Percentiles rank a stretch among this genome's conserved stretches.
phyloP scores from a whole-genome alignment of 441 rosid species.

The Populus hybrid region DNA sequence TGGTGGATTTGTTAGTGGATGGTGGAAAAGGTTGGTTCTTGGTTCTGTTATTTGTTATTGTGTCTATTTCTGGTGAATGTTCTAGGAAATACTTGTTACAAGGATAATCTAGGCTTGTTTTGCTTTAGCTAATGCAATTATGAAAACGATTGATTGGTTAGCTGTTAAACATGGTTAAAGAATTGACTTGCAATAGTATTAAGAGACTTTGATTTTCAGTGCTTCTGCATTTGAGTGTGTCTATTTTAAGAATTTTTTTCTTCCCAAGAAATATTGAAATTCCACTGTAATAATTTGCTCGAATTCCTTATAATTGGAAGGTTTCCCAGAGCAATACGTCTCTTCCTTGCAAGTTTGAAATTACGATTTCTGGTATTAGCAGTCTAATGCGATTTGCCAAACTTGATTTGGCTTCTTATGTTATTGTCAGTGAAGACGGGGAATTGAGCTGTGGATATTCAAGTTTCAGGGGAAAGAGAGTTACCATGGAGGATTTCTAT shows the following conservation, averaged over 20 bases:
- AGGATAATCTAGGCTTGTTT: background rate
- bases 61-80: background rate
- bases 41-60: background rate
- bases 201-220: background rate
- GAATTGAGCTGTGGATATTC: constrained; percentile 92
- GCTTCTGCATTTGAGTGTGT: background rate
- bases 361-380: background rate
- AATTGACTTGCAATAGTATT: background rate
- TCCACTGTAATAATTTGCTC: background rate
- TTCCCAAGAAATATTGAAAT: background rate
- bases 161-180: background rate
- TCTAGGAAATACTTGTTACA: background rate
- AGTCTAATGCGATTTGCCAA: background rate
- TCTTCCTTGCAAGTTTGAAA: background rate
- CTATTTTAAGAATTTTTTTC: background rate
- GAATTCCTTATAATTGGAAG: background rate
- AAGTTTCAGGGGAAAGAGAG: constrained; percentile 96
- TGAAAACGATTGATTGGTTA: background rate
- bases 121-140: background rate
- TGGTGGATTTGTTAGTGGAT: constrained; percentile 73
- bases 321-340: background rate
- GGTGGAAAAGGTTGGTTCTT: constrained; percentile 75
- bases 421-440: constrained; percentile 72
- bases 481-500: constrained; percentile 92
- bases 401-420: constrained; percentile 9